Percentiles rank a stretch among this genome's conserved stretches.
These are phyloP conservation scores for Ogataea pilisensis DNA, from an alignment of 805 yeast species.

Conservation along the genomic window DNA sequence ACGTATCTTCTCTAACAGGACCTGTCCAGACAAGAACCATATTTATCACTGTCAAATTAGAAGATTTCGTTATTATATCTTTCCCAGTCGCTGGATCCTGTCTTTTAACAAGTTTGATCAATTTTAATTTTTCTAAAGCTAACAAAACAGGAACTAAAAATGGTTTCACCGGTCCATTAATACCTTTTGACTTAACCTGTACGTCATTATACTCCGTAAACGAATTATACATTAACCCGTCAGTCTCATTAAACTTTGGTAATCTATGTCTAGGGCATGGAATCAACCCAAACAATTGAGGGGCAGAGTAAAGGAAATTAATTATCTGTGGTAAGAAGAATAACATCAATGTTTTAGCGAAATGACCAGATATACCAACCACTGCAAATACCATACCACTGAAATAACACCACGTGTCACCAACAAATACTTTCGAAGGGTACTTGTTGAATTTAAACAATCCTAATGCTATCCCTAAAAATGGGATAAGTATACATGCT, in stretches of 20 bases:
- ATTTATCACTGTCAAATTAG: slow-evolving; percentile 87
- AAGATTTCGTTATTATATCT: slow-evolving; percentile 38
- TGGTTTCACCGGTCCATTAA: slow-evolving; percentile 20
- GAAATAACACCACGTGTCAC: slow-evolving; percentile 96
- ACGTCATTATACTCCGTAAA: slow-evolving; percentile 39
- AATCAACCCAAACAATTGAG: slow-evolving; percentile 80
- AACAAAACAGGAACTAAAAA: slow-evolving; percentile 35
- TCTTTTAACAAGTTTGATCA: slow-evolving; percentile 42
- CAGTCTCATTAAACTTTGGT: slow-evolving; percentile 66
- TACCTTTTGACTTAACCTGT: slow-evolving; percentile 7
- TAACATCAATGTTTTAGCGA: slow-evolving; percentile 83
- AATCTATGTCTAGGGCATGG: slow-evolving; percentile 96
- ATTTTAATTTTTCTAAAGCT: slow-evolving; percentile 42
- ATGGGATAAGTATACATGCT: slow-evolving; percentile 74
- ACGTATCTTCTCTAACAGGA: slow-evolving; percentile 77
- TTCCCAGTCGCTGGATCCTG: slow-evolving; percentile 8
- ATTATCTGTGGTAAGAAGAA: slow-evolving; percentile 88
- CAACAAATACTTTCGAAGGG: slow-evolving; percentile 93
- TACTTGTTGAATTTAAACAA: slow-evolving; percentile 78
- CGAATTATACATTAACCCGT: slow-evolving; percentile 77
- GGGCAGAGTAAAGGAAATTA: slow-evolving; percentile 87
- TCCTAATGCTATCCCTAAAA: slow-evolving; percentile 78
- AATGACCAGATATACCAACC: slow-evolving; percentile 93
- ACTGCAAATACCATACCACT: slow-evolving; percentile 99
- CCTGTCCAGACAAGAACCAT: slow-evolving; percentile 82